These are phyloP conservation scores for Neocatenulostroma microsporum DNA, from an alignment of 2,329 filamentous ascomycete species.

Conservation along the genomic window DNA sequence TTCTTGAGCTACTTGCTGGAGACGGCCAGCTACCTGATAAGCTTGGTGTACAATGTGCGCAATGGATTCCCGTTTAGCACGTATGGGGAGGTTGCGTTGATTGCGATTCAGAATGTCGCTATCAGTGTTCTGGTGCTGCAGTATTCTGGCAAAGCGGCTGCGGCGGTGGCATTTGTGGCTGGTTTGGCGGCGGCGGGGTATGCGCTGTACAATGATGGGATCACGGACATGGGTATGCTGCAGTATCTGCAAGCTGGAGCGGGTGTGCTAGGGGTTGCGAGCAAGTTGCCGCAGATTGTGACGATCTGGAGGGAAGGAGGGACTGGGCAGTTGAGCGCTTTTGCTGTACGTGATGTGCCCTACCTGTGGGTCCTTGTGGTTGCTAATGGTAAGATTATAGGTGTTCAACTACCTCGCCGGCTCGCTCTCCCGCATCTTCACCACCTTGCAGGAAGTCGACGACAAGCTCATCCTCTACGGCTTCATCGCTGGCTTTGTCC, in stretches of 20 bases:
- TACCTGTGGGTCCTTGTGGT: background rate
- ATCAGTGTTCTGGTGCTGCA: constrained; percentile 81
- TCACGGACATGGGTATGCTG: constrained; percentile 61
- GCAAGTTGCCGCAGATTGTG: constrained; percentile 88
- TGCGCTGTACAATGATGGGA: constrained; percentile 58
- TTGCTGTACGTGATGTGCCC: constrained; percentile 67
- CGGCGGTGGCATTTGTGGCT: constrained; percentile 71
- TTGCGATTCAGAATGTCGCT: constrained; percentile 83
- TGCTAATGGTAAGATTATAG: constrained; percentile 42
- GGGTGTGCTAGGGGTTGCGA: constrained; percentile 72
- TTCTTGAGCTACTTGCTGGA: constrained; percentile 92
- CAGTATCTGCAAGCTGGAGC: constrained; percentile 75
- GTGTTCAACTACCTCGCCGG: constrained; percentile 97
- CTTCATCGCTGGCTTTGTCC: constrained; percentile 81
- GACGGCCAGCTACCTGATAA: constrained; percentile 78
- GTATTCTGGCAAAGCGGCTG: constrained; percentile 61
- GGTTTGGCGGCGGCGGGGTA: constrained; percentile 62
- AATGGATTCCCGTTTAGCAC: constrained; percentile 93
- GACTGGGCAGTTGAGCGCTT: constrained; percentile 92
- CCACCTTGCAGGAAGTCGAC: constrained; percentile 92
- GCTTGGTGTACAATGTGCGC: constrained; percentile 84
- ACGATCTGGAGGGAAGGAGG: constrained; percentile 78
- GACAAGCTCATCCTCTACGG: constrained; percentile 94
- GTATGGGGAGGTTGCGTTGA: constrained; percentile 88
- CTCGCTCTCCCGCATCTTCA: constrained; percentile 91